Evolutionary conservation across 768 basidiomycete genomes (phyloP).

Genomic region (Pleurotus citrinopileatus): DNA sequence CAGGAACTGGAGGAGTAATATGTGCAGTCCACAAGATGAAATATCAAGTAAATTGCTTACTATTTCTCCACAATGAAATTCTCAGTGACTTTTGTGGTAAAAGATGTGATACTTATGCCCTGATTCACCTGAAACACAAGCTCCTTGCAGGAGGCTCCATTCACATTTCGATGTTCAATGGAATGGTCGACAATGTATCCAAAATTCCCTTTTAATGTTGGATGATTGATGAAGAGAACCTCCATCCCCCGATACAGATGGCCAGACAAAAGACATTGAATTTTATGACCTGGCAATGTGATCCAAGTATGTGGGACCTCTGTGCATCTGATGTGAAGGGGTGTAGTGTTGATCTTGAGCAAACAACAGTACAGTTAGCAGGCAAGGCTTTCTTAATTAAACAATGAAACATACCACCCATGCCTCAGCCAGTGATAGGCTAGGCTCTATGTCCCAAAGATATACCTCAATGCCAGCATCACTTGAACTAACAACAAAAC

Average conservation of each 20-base stretch:
- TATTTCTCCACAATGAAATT: not conserved
- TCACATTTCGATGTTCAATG: not conserved
- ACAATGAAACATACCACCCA: too few species aligned
- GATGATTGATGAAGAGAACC: not conserved
- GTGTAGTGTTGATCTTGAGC: too few species aligned
- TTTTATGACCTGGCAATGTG: too few species aligned
- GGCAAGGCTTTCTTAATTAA: too few species aligned
- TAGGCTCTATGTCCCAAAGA: too few species aligned
- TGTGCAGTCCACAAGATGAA: not conserved
- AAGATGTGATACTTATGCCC: not conserved
- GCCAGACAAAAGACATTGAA: not conserved
- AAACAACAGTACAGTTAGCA: too few species aligned
- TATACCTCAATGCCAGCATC: too few species aligned
- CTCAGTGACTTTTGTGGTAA: not conserved
- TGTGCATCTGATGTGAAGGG: too few species aligned
- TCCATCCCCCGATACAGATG: not conserved
- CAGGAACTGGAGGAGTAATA: not conserved
- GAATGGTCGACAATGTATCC: not conserved
- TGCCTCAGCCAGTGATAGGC: too few species aligned
- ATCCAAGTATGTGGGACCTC: too few species aligned
- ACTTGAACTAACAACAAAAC: too few species aligned
- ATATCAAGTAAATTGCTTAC: not conserved
- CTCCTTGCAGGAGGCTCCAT: not conserved
- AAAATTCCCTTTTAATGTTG: not conserved
- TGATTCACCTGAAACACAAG: not conserved